Evolutionary conservation across 2,329 filamentous ascomycete genomes (phyloP), one percentile per base, ranked within the genome.

Genomic region (Teratosphaeria nubilosa): DNA sequence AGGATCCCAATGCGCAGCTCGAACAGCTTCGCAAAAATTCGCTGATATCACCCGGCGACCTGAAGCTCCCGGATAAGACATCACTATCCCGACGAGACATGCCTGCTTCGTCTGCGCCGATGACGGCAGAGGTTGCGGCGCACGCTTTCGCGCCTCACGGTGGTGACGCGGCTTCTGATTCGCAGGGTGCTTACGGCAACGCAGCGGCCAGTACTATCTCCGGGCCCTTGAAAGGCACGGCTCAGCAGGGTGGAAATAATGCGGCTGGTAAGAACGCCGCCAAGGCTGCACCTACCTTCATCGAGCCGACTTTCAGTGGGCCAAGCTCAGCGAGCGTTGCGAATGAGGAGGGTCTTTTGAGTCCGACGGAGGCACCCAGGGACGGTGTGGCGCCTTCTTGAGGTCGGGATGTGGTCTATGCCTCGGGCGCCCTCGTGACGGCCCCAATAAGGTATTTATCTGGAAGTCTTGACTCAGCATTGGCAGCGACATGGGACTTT

Each of bases 21-120:
- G 77, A 79, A 59, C 65, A 76, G 60, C 72, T 80, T 11, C 74
- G 77, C 51, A 72, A 75, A 27, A 74, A 71, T 37, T 79, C 77
- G 2, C 66, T 78, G 20, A 61, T 72, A 54, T 64, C 62, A 10
- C 65, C 68, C 1, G 57, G 59, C 30, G 66, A 71, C 32, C 60
- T 72, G 41, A 66, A 66, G 37, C 45, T 70, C n/a, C 68, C 67
- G 5, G 60, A 58, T 16, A 58, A 61, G 48, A 65, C 64, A 53
- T 59, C 60, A 16, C 54, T 71, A 2, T 65, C 69, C 4, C 61
- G 63, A 9, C 64, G 71, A n/a, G 56, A 65, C 20, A 72, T 73
- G 70, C 68, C 68, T 11, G 10, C 63, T n/a, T 63, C 65, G 20
- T 63, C 67, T 5, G 64, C 62, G n/a, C 20, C 55, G 16, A 65